Base-by-base conservation (phyloP, 148 eudicot genomes). In the Suaeda aralocaspica region DNA sequence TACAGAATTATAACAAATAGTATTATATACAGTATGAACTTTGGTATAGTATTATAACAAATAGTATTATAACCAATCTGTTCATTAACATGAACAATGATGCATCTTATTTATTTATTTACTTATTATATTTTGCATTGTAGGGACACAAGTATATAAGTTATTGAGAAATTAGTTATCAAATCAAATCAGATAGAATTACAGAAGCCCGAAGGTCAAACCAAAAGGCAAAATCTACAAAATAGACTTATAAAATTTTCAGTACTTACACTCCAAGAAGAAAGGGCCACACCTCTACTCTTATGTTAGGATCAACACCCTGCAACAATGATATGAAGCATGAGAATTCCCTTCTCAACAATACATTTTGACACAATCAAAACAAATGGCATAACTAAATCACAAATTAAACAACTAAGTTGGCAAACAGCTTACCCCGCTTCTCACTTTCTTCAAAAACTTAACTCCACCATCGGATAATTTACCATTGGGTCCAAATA, bases 281-380 rank as follows among this genome's bases (percentile, higher is more conserved):
- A 79, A 91, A 95, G 30, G 96, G 99, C 99, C 99, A 95, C 79
- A 91, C 99, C 76, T 95, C 99, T 33, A 86, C 81, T 77, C 97
- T 84, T 53, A 95, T 84, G 76, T 83, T 88, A 12, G 96, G 92
- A 86, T 95, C 93, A 80, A 91, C 77, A 59, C 98, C 98, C 98
- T 93, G 74, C 85, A 85, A 13, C 55, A 58, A 42, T 14, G 21
- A 21, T 21, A 60, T 8, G 22, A 50, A 59, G 18, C 56, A 33
- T 60, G 11, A 71, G 31, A 33, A 48, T 21, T 46, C 6, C 11
- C 49, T 45, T 13, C 11, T 13, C 6, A 4, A 2, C 11, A 60
- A 48, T 4, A 69, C 13, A 21, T 21, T 50, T 12, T n/a, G 25
- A 18, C 36, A 8, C 48, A 24, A 3, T 24, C 4, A 26, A 28